phyloP scores from a whole-genome alignment of 1,284 basidiomycete genomes.

The Tilletia walkeri region DNA sequence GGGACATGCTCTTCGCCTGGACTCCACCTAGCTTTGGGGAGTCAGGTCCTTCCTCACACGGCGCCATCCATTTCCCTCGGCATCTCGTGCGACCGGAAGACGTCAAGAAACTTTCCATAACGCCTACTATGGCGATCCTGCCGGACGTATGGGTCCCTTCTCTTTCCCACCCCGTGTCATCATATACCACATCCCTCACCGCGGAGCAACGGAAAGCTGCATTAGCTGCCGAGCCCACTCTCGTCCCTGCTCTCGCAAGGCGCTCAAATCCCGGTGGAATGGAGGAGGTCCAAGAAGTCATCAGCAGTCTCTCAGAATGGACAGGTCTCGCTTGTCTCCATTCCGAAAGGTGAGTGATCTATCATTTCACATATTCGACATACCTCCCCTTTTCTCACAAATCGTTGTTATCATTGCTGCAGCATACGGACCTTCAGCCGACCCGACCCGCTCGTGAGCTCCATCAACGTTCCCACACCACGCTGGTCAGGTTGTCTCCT shows the following conservation, averaged over 20 bases:
- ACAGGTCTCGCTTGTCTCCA: neutral
- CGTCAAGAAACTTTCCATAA: neutral
- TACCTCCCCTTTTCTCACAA: too few relatives aligned
- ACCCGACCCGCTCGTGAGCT: conserved; percentile 7
- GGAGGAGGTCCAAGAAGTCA: neutral
- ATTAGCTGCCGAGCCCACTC: neutral
- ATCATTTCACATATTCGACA: neutral
- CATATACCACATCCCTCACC: neutral
- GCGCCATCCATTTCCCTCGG: neutral
- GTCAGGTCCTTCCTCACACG: neutral
- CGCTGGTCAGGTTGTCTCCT: neutral
- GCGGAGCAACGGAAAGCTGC: neutral
- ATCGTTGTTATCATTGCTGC: too few relatives aligned
- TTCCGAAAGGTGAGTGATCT: conserved; percentile 10
- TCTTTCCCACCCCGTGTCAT: neutral
- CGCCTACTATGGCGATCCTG: neutral
- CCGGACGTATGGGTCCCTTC: conserved; percentile 6
- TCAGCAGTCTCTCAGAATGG: neutral
- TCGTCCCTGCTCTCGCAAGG: neutral
- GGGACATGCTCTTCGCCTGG: conserved; percentile 38
- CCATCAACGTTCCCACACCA: neutral
- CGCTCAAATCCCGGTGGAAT: neutral
- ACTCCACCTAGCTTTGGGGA: conserved; percentile 19
- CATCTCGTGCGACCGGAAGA: neutral
- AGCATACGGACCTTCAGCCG: conserved; percentile 3